A percentile compares a stretch with the other conserved stretches of the same genome.
Conservation (phyloP, 371 early-diverging fungal species). For the Umbelopsis sp. region DNA sequence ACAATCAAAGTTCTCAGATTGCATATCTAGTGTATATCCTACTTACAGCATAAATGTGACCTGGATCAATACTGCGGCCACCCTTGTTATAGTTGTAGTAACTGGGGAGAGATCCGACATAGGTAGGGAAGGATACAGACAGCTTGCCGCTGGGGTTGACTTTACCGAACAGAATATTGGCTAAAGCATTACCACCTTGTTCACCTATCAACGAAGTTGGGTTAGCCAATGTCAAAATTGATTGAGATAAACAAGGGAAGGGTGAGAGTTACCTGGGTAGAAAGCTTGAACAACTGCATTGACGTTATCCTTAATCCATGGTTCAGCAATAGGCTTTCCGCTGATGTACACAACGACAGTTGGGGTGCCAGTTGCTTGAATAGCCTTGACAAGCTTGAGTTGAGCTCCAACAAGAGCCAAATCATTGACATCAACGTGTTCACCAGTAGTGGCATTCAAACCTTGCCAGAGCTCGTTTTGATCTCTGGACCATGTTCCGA, state of each 20-base stretch:
- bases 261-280: slow-evolving; percentile 33
- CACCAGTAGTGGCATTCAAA: slow-evolving; percentile 30
- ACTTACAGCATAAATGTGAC: slow-evolving; percentile 18
- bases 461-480: slow-evolving; percentile 28
- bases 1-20: neutral
- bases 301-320: slow-evolving; percentile 49
- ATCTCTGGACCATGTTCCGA: slow-evolving; percentile 33
- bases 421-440: slow-evolving; percentile 31
- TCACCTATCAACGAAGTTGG: slow-evolving; percentile 24
- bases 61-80: slow-evolving; percentile 26
- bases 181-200: slow-evolving; percentile 49
- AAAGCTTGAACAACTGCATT: slow-evolving; percentile 47
- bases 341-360: slow-evolving; percentile 47
- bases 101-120: slow-evolving; percentile 28
- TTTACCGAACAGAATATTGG: slow-evolving; percentile 52
- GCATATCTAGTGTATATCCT: neutral
- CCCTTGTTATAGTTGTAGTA: slow-evolving; percentile 31
- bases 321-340: slow-evolving; percentile 35
- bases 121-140: slow-evolving; percentile 30
- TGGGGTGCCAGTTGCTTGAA: slow-evolving; percentile 38
- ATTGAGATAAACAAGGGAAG: too few relatives aligned
- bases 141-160: slow-evolving; percentile 59
- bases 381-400: slow-evolving; percentile 35
- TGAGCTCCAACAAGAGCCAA: slow-evolving; percentile 29
- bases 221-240: too few relatives aligned